A percentile compares a stretch with the other conserved stretches of the same genome.
phyloP scores from a whole-genome alignment of 257 asterid genomes.

The Penstemon eatonii region DNA sequence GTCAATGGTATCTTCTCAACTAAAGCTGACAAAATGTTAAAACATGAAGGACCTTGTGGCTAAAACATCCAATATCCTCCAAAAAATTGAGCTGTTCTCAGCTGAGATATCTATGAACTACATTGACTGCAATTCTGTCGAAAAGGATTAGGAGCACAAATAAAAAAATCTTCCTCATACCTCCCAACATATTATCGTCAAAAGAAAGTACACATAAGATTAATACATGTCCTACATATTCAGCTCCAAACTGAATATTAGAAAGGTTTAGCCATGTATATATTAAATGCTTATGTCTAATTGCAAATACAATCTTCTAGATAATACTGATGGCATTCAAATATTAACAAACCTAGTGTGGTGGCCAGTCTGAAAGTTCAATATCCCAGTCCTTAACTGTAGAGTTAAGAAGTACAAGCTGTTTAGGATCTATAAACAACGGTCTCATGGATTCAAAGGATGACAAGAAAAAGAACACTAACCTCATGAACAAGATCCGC shows the following conservation, averaged over 20 bases:
- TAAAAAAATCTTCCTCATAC: neutral
- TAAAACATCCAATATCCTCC: neutral
- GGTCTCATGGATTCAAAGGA: constrained; percentile 1
- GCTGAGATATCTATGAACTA: constrained; percentile 8
- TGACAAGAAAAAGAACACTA: constrained; percentile 13
- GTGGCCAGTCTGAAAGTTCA: constrained; percentile 31
- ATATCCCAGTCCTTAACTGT: constrained; percentile 43
- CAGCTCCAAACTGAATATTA: constrained; percentile 13
- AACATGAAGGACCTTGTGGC: neutral
- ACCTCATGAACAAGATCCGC: constrained; percentile 50
- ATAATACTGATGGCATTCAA: constrained; percentile 19
- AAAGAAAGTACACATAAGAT: constrained; percentile 12
- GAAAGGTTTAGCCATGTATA: constrained; percentile 15
- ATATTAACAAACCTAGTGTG: constrained; percentile 22
- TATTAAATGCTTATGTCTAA: constrained; percentile 11
- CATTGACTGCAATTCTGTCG: neutral
- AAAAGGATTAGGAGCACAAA: constrained; percentile 15
- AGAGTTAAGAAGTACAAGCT: constrained; percentile 15
- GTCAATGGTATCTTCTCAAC: constrained; percentile 25
- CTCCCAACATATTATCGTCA: neutral
- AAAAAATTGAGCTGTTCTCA: constrained; percentile 3
- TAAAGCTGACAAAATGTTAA: constrained; percentile 7
- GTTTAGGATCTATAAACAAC: constrained; percentile 13
- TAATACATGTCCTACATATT: constrained; percentile 21
- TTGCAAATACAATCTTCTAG: constrained; percentile 18